Evolutionary conservation across 1,284 basidiomycete species (phyloP), one percentile per base, ranked within the genome.

Genomic region (Trametes polyzona): DNA sequence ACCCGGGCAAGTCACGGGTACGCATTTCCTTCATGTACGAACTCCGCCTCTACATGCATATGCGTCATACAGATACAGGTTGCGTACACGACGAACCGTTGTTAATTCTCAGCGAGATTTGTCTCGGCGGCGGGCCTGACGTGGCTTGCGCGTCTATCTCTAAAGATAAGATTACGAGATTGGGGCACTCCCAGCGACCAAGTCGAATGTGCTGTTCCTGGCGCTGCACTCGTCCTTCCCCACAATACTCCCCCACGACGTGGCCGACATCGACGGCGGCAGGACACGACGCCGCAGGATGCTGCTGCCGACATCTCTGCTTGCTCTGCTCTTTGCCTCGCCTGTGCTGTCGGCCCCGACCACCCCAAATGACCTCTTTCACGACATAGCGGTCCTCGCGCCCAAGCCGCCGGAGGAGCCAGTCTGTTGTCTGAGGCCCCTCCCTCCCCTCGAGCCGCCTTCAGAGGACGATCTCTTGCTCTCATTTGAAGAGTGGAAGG

Each of bases 401-500:
- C 78, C 76, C 8, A 81, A 77, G 58, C 77, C 71, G 29, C 76
- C 81, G 14, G 81, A 84, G 37, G 80, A 71, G 14, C 87, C 84
- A 2, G 66, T 90, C 48, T 92, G 90, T 71, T 88, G 87, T 65
- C 73, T 92, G 53, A 83, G 79, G 49, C 82, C 85, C 5, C 67
- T 78, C 16, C 73, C 78, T 19, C 75, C 82, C 2, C 63, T 78
- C 11, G 81, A 83, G 53, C 69, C 79, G 5, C 74, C 76, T 33
- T 55, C 69, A 9, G 87, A 90, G 51, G 84, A 86, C 49, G 83
- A 84, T 47, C 71, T 86, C 2, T 76, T 95, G 27, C 81, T 94
- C 21, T 90, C 90, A 0, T 96, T 96, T 67, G 91, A 95, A 66
- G 93, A 96, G 59, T 96, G 93, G 94, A 95, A 95, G 72, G 81